These are phyloP conservation scores for Diplodia scrobiculata DNA, from an alignment of 2,329 filamentous ascomycete genomes.

Conservation along the genomic window DNA sequence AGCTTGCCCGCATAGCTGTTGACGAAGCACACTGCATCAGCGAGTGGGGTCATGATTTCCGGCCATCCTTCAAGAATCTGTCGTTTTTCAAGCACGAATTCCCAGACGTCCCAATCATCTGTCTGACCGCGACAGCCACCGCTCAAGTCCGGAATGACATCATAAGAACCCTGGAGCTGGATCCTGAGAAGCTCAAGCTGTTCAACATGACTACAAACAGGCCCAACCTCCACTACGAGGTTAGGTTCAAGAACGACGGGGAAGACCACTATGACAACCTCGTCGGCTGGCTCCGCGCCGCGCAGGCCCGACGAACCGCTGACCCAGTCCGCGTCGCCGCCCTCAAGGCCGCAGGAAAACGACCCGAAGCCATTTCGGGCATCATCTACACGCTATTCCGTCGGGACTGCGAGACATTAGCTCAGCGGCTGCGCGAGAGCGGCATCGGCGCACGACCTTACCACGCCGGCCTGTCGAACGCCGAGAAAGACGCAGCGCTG, in stretches of 20 bases:
- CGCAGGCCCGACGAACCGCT: constrained; percentile 68
- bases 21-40: constrained; percentile 97
- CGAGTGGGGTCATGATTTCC: constrained; percentile 97
- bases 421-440: constrained; percentile 64
- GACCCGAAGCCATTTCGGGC: constrained; percentile 67
- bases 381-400: constrained; percentile 80
- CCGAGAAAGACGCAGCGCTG: constrained; percentile 69
- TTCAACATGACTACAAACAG: constrained; percentile 85
- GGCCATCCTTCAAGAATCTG: constrained; percentile 84
- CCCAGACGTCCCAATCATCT: constrained; percentile 85
- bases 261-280: constrained; percentile 75
- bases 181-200: constrained; percentile 63
- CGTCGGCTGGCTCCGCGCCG: constrained; percentile 71
- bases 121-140: constrained; percentile 89
- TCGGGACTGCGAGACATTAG: constrained; percentile 72
- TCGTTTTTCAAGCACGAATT: constrained; percentile 82
- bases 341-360: constrained; percentile 57
- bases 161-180: constrained; percentile 70
- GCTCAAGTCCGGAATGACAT: constrained; percentile 79
- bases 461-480: constrained; percentile 68
- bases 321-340: constrained; percentile 61
- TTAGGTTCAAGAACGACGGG: constrained; percentile 78
- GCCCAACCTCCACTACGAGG: constrained; percentile 86
- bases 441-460: constrained; percentile 74
- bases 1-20: constrained; percentile 84